Conservation (phyloP, 192 early-diverging fungal genomes). For the Coemansia sp. region DNA sequence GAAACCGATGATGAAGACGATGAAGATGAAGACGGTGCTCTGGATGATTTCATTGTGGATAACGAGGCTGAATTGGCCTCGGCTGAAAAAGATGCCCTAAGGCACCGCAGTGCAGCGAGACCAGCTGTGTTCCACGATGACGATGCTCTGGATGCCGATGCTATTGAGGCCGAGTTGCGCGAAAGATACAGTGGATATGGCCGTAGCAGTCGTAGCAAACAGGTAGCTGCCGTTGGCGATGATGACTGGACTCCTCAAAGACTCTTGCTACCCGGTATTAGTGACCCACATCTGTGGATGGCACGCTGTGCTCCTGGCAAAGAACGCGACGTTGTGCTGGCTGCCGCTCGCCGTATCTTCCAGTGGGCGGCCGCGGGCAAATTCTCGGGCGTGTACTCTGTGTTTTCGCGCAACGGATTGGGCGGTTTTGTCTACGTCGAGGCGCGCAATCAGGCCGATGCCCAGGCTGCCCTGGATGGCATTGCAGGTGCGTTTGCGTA, state of each 20-base stretch:
- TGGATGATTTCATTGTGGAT: slow-evolving; percentile 58
- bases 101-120: slow-evolving; percentile 54
- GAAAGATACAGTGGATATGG: slow-evolving; percentile 69
- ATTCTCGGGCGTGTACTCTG: slow-evolving; percentile 72
- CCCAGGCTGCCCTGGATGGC: slow-evolving; percentile 71
- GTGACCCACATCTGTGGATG: slow-evolving; percentile 91
- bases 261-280: slow-evolving; percentile 77
- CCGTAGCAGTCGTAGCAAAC: slow-evolving; percentile 38
- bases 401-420: slow-evolving; percentile 77
- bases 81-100: slow-evolving; percentile 52
- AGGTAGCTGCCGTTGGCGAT: slow-evolving; percentile 50
- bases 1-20: slow-evolving; percentile 78
- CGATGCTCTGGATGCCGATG: slow-evolving; percentile 79
- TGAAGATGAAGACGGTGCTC: slow-evolving; percentile 63
- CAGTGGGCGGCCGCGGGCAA: slow-evolving; percentile 60
- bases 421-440: slow-evolving; percentile 94
- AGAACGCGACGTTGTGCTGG: slow-evolving; percentile 83
- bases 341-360: slow-evolving; percentile 71
- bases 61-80: slow-evolving; percentile 65
- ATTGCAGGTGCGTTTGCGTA: slow-evolving; percentile 70
- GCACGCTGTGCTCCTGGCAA: slow-evolving; percentile 80
- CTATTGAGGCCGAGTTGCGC: slow-evolving; percentile 69
- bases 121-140: slow-evolving; percentile 76
- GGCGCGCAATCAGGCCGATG: slow-evolving; percentile 71
- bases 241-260: slow-evolving; percentile 62